Conservation (phyloP, 140 eudicot species). For the Senecio squalidus region DNA sequence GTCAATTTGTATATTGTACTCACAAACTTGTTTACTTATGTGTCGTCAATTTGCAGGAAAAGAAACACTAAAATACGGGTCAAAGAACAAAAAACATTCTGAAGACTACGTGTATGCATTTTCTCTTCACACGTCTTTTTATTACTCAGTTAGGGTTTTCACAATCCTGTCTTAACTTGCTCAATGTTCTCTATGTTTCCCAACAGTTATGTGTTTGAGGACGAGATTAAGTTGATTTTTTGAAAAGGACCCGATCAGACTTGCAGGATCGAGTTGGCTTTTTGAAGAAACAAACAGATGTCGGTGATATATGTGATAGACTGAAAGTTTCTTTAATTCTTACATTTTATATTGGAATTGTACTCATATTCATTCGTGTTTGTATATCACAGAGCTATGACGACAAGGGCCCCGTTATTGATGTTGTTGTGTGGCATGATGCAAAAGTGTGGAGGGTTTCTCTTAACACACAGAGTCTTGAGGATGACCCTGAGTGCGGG, state of each 20-base stretch:
- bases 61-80: no score
- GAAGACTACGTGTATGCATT: conserved; percentile 59
- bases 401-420: conserved; percentile 99
- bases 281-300: conserved; percentile 83
- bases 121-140: neutral
- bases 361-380: conserved; percentile 10
- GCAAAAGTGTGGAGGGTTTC: conserved; percentile 96
- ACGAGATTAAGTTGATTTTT: no score
- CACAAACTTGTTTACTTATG: conserved; percentile 13
- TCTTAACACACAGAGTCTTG: no score
- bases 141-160: neutral
- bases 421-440: conserved; percentile 99
- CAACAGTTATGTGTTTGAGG: no score
- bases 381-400: conserved; percentile 57
- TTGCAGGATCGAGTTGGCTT: conserved; percentile 78
- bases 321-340: conserved; percentile 2
- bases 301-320: conserved; percentile 27
- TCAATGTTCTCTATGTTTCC: no score
- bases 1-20: no score
- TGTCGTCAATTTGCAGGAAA: conserved; percentile 37
- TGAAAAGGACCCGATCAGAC: conserved; percentile 70
- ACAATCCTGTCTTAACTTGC: no score
- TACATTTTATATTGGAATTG: no score
- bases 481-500: no score
- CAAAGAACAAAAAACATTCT: conserved; percentile 80